phyloP scores from a whole-genome alignment of 306 rosid species.

The Medicago ruthenica region DNA sequence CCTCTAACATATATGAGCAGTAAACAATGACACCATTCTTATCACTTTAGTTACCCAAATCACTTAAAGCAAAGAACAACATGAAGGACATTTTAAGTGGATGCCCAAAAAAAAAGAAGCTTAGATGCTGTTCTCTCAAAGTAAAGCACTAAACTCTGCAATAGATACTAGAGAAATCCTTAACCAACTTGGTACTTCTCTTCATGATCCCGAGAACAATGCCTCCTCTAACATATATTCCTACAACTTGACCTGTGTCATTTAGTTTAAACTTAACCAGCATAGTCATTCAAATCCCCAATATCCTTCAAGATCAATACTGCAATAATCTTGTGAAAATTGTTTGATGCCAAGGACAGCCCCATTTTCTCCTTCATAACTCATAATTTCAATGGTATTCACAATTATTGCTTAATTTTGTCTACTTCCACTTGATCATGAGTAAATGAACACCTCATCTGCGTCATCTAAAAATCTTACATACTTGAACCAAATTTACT shows the following conservation, averaged over 20 bases:
- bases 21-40: slow-evolving; percentile 20
- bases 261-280: slow-evolving; percentile 9
- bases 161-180: background rate
- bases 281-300: slow-evolving; percentile 13
- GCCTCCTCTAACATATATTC: slow-evolving; percentile 14
- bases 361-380: background rate
- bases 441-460: background rate
- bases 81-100: slow-evolving; percentile 20
- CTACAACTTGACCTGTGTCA: slow-evolving; percentile 1
- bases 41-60: slow-evolving; percentile 14
- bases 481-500: slow-evolving; percentile 15
- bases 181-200: background rate
- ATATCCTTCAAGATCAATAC: slow-evolving; percentile 1
- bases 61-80: background rate
- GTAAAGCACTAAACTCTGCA: background rate
- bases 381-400: slow-evolving; percentile 6
- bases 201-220: slow-evolving; percentile 19
- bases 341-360: background rate
- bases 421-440: background rate
- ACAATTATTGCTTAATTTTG: background rate
- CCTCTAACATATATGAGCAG: slow-evolving; percentile 9
- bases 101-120: background rate
- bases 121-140: slow-evolving; percentile 26
- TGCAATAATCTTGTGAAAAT: background rate
- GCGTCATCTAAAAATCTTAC: background rate